Evolutionary conservation across 2,329 filamentous ascomycete species (phyloP), one percentile per base, ranked within the genome.

Genomic region (Fusarium metavorans): DNA sequence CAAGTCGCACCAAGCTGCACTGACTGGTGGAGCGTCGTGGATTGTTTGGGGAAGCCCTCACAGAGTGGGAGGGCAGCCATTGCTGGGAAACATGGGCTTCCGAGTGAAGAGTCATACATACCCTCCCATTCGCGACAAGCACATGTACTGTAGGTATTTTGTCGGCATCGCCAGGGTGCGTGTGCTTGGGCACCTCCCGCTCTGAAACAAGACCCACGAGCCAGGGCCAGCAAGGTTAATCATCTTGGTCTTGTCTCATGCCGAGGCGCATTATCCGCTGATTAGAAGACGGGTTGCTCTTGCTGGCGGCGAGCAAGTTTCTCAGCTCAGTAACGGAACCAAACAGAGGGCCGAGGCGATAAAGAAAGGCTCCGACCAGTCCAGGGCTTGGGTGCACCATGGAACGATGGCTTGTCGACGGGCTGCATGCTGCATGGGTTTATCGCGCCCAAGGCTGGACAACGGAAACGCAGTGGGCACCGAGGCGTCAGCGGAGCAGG

Each of bases 381-480:
- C 43, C 60, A 66, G 43, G 18, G 56, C 34, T 25, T 57, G 59
- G 48, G 35, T 63, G 58, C 58, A 41, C 50, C 34, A 60, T 65
- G 59, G 50, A 57, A 61, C 39, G 64, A 50, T 68, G 67, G 63
- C 50, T 62, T 37, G 35, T 72, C 16, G n/a, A 37, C 50, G 54
- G 63, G 41, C 62, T 64, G 67, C 45, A 63, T 71, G 56, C 39
- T 67, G 67, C 62, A 71, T 58, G 50, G 37, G 59, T 62, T 56
- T 43, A 67, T 67, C 23, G 34, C 35, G 52, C n/a, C 54, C 50
- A 25, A 48, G 66, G 25, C 41, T 64, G 52, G 65, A 70, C 52
- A 68, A 67, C 50, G 20, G 61, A 67, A 61, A 67, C 57, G 50
- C 34, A 68, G 66, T 76, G 70, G 64, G 67, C 48, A 70, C 58